Conservation (phyloP, 352 stramenopile species). For the Phytophthora citrophthora region DNA sequence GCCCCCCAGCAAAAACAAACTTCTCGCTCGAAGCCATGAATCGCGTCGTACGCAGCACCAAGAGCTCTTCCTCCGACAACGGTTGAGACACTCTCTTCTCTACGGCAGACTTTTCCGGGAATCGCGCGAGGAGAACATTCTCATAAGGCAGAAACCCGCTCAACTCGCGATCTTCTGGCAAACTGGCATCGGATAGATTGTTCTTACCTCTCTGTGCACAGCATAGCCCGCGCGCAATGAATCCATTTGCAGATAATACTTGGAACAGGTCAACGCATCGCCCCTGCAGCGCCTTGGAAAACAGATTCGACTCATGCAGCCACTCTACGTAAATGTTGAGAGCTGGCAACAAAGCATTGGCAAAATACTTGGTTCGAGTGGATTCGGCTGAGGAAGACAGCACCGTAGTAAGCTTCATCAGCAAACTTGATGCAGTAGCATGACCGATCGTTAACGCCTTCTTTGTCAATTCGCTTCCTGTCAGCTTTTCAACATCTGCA, state of each 20-base stretch:
- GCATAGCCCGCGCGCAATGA: slow-evolving; percentile 26
- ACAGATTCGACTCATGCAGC: slow-evolving; percentile 27
- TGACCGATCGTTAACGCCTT: slow-evolving; percentile 15
- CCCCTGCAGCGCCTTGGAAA: slow-evolving; percentile 9
- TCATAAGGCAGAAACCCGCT: slow-evolving; percentile 46
- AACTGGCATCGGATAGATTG: slow-evolving; percentile 11
- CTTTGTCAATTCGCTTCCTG: background rate
- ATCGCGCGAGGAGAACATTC: slow-evolving; percentile 4
- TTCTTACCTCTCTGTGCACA: slow-evolving; percentile 21
- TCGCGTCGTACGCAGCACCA: slow-evolving; percentile 21
- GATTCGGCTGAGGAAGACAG: slow-evolving; percentile 28
- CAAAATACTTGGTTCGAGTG: slow-evolving; percentile 27
- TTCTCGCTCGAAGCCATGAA: slow-evolving; percentile 37
- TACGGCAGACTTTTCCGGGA: slow-evolving; percentile 6
- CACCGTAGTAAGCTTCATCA: slow-evolving; percentile 23
- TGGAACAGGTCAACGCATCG: slow-evolving; percentile 23
- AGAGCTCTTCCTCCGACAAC: slow-evolving; percentile 26
- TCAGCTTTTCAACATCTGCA: slow-evolving; percentile 11
- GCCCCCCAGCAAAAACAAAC: slow-evolving; percentile 22
- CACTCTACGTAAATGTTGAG: slow-evolving; percentile 51
- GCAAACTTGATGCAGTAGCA: slow-evolving; percentile 8
- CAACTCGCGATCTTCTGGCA: slow-evolving; percentile 54
- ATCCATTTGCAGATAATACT: slow-evolving; percentile 27
- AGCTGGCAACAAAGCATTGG: slow-evolving; percentile 46
- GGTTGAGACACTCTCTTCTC: slow-evolving; percentile 1